Evolutionary conservation across 2,329 filamentous ascomycete species (phyloP).

Genomic region (Nemania abortiva): DNA sequence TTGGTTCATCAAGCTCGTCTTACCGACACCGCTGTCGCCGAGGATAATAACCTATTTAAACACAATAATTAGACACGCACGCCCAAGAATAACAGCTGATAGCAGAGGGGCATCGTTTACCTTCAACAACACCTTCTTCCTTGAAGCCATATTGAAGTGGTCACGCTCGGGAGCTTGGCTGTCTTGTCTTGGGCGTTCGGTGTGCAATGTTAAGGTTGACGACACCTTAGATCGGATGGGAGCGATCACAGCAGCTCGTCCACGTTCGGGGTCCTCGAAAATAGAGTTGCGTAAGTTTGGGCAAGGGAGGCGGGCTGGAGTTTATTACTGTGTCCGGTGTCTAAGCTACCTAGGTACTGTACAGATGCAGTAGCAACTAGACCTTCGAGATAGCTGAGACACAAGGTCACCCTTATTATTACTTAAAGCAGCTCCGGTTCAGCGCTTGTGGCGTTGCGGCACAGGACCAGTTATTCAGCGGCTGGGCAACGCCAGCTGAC

Average conservation of each 20-base stretch:
- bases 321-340: conserved; percentile 6
- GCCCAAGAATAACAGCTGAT: background rate
- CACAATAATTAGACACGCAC: conserved; percentile 13
- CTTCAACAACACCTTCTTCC: conserved; percentile 93
- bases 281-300: conserved; percentile 4
- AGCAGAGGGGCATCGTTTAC: conserved; percentile 59
- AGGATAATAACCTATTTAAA: conserved; percentile 90
- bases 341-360: background rate
- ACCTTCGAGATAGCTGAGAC: conserved; percentile 31
- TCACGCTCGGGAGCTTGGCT: conserved; percentile 24
- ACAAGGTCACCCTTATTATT: conserved; percentile 31
- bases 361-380: conserved; percentile 26
- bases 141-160: conserved; percentile 73
- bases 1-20: conserved; percentile 99
- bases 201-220: conserved; percentile 8
- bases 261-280: conserved; percentile 1
- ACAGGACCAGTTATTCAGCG: conserved; percentile 27
- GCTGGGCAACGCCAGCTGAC: conserved; percentile 38
- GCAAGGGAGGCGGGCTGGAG: conserved; percentile 12
- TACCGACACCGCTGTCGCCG: conserved; percentile 97
- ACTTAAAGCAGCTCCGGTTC: conserved; percentile 25
- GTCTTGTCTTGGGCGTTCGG: conserved; percentile 14
- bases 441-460: conserved; percentile 29
- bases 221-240: conserved; percentile 15
- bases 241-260: conserved; percentile 2